Evolutionary conservation across 495 filamentous ascomycete genomes (phyloP).

Genomic region (Elaphomyces granulatus): DNA sequence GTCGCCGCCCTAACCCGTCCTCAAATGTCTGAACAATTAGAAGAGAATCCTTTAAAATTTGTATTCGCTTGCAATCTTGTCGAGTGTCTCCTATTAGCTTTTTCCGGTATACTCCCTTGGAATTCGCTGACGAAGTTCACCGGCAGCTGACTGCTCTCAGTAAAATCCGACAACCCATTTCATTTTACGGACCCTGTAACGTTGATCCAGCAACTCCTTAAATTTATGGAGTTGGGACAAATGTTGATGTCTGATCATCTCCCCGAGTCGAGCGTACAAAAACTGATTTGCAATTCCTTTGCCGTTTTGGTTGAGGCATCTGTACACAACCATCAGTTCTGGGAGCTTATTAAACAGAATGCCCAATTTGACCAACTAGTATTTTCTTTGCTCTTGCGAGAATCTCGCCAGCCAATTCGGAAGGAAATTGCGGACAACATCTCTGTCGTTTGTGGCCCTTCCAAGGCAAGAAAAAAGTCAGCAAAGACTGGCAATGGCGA

Average conservation of each 20-base stretch:
- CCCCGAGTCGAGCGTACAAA: slow-evolving; percentile 13
- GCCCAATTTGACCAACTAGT: slow-evolving; percentile 29
- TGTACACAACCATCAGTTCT: slow-evolving; percentile 41
- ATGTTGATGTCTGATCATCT: slow-evolving; percentile 2
- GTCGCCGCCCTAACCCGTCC: slow-evolving; percentile 26
- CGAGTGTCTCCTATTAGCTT: slow-evolving; percentile 23
- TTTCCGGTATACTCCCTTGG: no score
- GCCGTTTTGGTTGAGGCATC: slow-evolving; percentile 51
- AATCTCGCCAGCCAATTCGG: slow-evolving; percentile 19
- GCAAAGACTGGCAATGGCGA: slow-evolving; percentile 6
- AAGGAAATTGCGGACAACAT: slow-evolving; percentile 26
- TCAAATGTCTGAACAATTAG: slow-evolving; percentile 16
- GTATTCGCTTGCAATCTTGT: slow-evolving; percentile 22
- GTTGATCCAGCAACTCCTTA: slow-evolving; percentile 18
- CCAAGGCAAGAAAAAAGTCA: slow-evolving; percentile 17
- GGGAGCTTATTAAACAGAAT: slow-evolving; percentile 39
- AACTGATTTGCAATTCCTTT: slow-evolving; percentile 39
- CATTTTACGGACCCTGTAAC: slow-evolving; percentile 7
- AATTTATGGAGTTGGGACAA: slow-evolving; percentile 20
- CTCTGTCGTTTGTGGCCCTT: slow-evolving; percentile 17
- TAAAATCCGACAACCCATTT: slow-evolving; percentile 1
- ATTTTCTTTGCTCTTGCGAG: slow-evolving; percentile 22
- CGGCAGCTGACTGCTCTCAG: not conserved
- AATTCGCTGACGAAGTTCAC: no score
- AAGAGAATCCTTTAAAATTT: slow-evolving; percentile 10